phyloP scores from a whole-genome alignment of 176 grass and related monocot genomes.

The Areca catechu region DNA sequence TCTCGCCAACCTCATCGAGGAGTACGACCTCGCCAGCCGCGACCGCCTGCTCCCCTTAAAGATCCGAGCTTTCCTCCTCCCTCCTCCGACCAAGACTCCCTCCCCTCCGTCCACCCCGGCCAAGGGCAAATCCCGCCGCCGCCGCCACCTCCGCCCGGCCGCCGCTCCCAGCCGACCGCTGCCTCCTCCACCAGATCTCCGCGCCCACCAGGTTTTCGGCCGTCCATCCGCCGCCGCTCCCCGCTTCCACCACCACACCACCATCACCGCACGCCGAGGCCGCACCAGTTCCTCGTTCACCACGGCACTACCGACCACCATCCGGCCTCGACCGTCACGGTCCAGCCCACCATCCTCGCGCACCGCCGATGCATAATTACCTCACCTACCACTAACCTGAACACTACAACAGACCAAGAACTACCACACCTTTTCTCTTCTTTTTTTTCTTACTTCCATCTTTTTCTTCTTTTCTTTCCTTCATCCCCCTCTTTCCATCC shows the following conservation, averaged over 20 bases:
- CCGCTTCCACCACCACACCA: neutral
- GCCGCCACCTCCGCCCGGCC: neutral
- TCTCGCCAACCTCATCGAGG: constrained; percentile 43
- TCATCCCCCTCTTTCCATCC: too few relatives aligned
- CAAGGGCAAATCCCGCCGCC: neutral
- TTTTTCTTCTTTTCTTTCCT: too few relatives aligned
- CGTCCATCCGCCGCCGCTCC: neutral
- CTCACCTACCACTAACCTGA: too few relatives aligned
- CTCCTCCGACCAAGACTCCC: neutral
- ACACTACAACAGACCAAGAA: too few relatives aligned
- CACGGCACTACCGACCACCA: too few relatives aligned
- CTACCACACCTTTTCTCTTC: too few relatives aligned
- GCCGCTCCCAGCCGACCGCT: constrained; percentile 1
- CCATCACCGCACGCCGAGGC: neutral
- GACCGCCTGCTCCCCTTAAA: constrained; percentile 32
- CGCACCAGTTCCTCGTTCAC: constrained; percentile 31
- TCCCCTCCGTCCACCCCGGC: neutral
- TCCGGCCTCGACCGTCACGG: too few relatives aligned
- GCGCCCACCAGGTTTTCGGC: constrained; percentile 9
- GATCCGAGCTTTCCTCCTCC: constrained; percentile 61
- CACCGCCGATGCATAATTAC: too few relatives aligned
- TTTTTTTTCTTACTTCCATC: too few relatives aligned
- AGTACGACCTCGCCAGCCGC: constrained; percentile 40
- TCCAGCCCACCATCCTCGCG: too few relatives aligned
- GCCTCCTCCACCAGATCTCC: constrained; percentile 14